phyloP scores from a whole-genome alignment of 75 land plant species.

The Azolla pinnata region DNA sequence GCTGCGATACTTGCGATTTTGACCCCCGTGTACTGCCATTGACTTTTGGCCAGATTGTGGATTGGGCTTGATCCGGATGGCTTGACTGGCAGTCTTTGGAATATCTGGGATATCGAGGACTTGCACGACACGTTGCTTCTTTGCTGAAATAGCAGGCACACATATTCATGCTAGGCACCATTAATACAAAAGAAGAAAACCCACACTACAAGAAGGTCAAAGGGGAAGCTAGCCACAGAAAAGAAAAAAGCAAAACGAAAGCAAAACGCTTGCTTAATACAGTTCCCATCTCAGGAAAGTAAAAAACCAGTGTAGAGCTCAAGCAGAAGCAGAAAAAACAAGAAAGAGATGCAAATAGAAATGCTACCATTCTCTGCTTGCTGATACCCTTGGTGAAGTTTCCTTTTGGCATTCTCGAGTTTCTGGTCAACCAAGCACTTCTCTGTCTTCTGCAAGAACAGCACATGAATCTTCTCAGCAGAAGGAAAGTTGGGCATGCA shows the following conservation, averaged over 20 bases:
- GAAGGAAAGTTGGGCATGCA: neutral
- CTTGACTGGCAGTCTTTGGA: slow-evolving; percentile 44
- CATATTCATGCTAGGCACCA: neutral
- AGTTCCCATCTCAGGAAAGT: neutral
- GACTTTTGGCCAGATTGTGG: too few relatives aligned
- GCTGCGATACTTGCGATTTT: too few relatives aligned
- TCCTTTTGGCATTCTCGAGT: slow-evolving; percentile 69
- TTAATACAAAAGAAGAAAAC: too few relatives aligned
- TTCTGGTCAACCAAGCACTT: slow-evolving; percentile 13
- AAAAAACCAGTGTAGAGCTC: neutral
- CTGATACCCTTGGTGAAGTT: slow-evolving; percentile 77
- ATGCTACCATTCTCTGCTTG: slow-evolving; percentile 66
- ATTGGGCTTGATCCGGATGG: neutral
- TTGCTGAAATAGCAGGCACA: slow-evolving; percentile 39
- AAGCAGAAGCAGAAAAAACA: slow-evolving; percentile 3
- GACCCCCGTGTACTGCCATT: too few relatives aligned
- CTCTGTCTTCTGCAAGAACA: neutral
- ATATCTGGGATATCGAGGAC: slow-evolving; percentile 66
- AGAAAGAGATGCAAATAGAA: too few relatives aligned
- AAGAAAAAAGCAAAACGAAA: too few relatives aligned
- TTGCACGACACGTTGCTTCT: slow-evolving; percentile 79
- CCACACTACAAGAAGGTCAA: too few relatives aligned
- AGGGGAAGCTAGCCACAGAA: too few relatives aligned
- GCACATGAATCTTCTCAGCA: too few relatives aligned
- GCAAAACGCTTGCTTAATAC: too few relatives aligned